Base-by-base conservation (phyloP, 2,329 filamentous ascomycete genomes). In the Paradendryphiella salina region DNA sequence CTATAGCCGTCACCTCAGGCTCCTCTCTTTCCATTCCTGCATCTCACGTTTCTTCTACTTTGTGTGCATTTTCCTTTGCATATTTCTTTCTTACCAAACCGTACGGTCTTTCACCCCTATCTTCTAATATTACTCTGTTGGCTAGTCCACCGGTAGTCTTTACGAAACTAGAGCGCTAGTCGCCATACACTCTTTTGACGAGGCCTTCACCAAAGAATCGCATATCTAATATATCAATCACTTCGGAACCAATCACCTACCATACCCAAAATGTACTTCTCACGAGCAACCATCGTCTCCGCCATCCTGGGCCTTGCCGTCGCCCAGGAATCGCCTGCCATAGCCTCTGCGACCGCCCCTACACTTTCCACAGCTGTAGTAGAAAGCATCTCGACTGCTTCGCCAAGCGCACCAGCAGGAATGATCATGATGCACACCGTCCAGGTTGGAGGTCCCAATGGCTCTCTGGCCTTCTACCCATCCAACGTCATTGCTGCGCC, bases 381-480 rank as follows among this genome's bases (percentile, higher is more conserved):
- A 26, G 23, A 26, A 26, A 26, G 23, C 23, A 26, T 26, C 23
- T 26, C 23, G 32, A 39, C 44, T 1, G 28, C 35, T 2, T 14
- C 36, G 2, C 35, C 34, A 5, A 26, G 18, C 10, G 35, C 34
- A 9, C 33, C 39, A 28, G 45, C 50, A 32, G 64, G 62, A 14
- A 61, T 56, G 43, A 53, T 70, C 38, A 61, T 56, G 23, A 76
- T 66, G 7, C 85, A 88, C 63, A 82, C 86, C 51, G 83, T 90
- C 47, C 81, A 82, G 56, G 88, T 91, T 50, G 74, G 78, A 56
- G 82, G 82, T 66, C 77, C 80, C 61, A 71, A 76, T 52, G 69
- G 73, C 13, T 76, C 76, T 38, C 75, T 88, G 50, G 80, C 76
- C 54, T 92, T 85, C 78, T 83, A 76, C 56, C 89, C 89, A 33